Evolutionary conservation across 2,329 filamentous ascomycete species (phyloP).

Genomic region (Lecanoromycetidae sp.): DNA sequence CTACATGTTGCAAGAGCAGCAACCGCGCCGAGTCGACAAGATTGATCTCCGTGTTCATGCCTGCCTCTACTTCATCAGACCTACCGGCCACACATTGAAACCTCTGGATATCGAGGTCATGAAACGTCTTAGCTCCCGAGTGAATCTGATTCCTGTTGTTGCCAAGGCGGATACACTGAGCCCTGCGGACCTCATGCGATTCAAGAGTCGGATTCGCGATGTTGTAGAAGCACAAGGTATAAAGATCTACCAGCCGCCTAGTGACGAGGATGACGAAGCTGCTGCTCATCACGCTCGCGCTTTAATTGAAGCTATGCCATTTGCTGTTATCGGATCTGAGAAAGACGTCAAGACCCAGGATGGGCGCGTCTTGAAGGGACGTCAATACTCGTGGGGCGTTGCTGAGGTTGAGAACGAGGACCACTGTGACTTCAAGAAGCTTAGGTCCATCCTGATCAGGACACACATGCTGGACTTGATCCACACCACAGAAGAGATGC

Average conservation of each 20-base stretch:
- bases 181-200: conserved; percentile 77
- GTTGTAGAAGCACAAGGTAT: conserved; percentile 98
- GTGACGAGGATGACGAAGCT: conserved; percentile 96
- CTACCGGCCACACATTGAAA: conserved; percentile 96
- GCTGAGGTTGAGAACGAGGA: conserved; percentile 99
- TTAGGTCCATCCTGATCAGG: conserved; percentile 94
- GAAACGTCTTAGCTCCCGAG: conserved; percentile 95
- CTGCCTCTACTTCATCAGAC: conserved; percentile 97
- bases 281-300: conserved; percentile 89
- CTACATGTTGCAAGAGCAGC: conserved; percentile 99
- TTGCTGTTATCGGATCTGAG: conserved; percentile 96
- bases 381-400: conserved; percentile 98
- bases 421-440: conserved; percentile 99
- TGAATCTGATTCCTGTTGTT: conserved; percentile 96
- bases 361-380: conserved; percentile 93
- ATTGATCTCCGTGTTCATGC: conserved; percentile 98
- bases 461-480: conserved; percentile 99
- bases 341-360: conserved; percentile 97
- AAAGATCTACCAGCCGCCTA: conserved; percentile 96
- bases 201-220: conserved; percentile 91
- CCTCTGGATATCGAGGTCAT: conserved; percentile 98
- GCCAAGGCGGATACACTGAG: conserved; percentile 98
- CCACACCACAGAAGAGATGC: conserved; percentile 96
- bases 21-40: conserved; percentile 94
- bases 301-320: conserved; percentile 94